Evolutionary conservation across 2,329 filamentous ascomycete genomes (phyloP), one percentile per base, ranked within the genome.

Genomic region (Botryotinia convoluta): DNA sequence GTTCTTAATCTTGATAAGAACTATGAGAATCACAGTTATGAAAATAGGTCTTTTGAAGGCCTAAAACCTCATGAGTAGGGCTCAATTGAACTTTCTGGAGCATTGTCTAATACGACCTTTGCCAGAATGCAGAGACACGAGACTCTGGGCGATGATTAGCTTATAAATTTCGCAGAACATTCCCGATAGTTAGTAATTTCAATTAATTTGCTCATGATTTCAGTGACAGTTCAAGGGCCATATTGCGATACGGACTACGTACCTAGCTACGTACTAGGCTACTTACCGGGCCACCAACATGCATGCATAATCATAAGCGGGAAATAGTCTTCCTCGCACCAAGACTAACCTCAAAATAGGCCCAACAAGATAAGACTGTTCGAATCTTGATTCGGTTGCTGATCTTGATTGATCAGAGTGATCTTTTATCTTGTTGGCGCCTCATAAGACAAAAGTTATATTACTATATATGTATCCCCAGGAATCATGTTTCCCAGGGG

Each of bases 61-160:
- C 51, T n/a, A 29, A 54, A 2, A 0, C 6, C 14, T 54, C 6
- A 0, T 0, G 10, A 29, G 51, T 18, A 54, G 26, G n/a, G 6
- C 14, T 54, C n/a, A 29, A 54, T 2, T 29, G 3, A 18, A 1
- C 5, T 54, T 54, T 54, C 6, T 29, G 6, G 14, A 54, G 51
- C 51, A n/a, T 29, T 54, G 14, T 29, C 5, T 29, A 29, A 54
- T 29, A 8, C 5, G 0, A 6, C n/a, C 12, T 54, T 54, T 29
- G 51, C n/a, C 12, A n/a, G 6, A 7, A 29, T 7, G 5, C 26
- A 29, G 26, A 54, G 48, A 51, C 12, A n/a, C 10, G 5, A 26
- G 22, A n/a, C 22, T 12, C 10, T 54, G n/a, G 2, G 29, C 0
- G 26, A 54, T 29, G 51, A 29, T n/a, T 16, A 26, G 51, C 26